Conservation (phyloP, 108 stramenopile genomes). For the Skeletonema potamos region DNA sequence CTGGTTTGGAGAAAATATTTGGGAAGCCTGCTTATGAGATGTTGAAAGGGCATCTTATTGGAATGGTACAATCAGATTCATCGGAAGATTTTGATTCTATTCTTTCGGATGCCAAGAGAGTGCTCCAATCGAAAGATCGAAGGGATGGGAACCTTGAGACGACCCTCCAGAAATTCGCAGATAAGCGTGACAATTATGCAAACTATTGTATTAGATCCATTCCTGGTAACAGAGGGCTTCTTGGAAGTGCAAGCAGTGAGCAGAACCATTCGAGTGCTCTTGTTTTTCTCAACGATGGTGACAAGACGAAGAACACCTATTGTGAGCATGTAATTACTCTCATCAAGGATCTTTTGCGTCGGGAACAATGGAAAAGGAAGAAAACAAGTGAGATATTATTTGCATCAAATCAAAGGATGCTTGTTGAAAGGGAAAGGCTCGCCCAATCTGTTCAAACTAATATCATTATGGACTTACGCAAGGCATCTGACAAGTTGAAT, state of each 20-base stretch:
- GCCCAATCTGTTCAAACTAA: no score
- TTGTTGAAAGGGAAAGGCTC: no score
- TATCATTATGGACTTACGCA: no score
- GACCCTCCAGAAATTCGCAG: neutral
- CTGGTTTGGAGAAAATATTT: conserved; percentile 3
- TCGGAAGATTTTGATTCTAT: neutral
- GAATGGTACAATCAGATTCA: neutral
- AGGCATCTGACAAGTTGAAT: no score
- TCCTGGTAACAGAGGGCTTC: neutral
- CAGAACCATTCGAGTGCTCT: conserved; percentile 7
- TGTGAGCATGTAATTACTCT: neutral
- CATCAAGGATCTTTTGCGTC: neutral
- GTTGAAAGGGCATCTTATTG: neutral
- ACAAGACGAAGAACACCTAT: neutral
- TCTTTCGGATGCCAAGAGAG: neutral
- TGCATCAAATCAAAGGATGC: no score
- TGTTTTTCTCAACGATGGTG: conserved; percentile 1
- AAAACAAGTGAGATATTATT: neutral
- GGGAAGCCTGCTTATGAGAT: neutral
- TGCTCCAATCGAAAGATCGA: neutral
- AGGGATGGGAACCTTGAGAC: neutral
- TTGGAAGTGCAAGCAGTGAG: neutral
- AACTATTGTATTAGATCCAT: neutral
- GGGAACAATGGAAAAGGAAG: neutral
- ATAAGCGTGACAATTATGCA: neutral